Conservation (phyloP, 768 basidiomycete species). For the Kwoniella dendrophila region DNA sequence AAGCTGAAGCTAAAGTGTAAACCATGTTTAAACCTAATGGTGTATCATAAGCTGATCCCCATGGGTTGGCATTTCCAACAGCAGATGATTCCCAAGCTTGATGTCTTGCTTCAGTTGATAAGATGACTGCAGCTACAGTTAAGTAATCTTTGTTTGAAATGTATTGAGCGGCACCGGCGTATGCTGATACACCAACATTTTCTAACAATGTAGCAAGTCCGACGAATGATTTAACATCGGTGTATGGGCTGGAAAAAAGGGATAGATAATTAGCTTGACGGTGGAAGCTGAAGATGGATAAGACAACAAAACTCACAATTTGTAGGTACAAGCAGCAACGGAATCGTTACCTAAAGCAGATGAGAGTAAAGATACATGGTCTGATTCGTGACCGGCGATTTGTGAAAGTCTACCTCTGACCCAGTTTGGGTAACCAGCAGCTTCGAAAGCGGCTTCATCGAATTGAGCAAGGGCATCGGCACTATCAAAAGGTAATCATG, state of each 20-base stretch:
- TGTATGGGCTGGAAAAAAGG: slow-evolving; percentile 56
- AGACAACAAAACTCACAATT: slow-evolving; percentile 56
- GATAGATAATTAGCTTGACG: background rate
- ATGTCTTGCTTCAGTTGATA: slow-evolving; percentile 67
- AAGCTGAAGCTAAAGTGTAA: slow-evolving; percentile 60
- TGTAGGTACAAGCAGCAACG: slow-evolving; percentile 64
- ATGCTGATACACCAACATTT: slow-evolving; percentile 64
- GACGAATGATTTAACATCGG: slow-evolving; percentile 61
- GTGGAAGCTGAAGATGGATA: background rate
- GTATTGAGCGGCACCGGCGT: slow-evolving; percentile 63
- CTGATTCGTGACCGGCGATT: slow-evolving; percentile 63
- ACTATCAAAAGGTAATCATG: slow-evolving; percentile 12
- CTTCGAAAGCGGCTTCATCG: slow-evolving; percentile 59
- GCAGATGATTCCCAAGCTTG: slow-evolving; percentile 65
- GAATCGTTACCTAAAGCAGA: slow-evolving; percentile 59
- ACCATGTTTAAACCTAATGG: slow-evolving; percentile 59
- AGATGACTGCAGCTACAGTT: slow-evolving; percentile 64
- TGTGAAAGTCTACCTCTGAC: slow-evolving; percentile 61
- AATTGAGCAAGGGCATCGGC: slow-evolving; percentile 60
- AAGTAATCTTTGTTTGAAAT: slow-evolving; percentile 60
- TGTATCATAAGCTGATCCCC: slow-evolving; percentile 62
- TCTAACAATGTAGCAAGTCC: slow-evolving; percentile 63
- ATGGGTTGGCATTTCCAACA: slow-evolving; percentile 60
- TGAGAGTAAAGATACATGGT: slow-evolving; percentile 65
- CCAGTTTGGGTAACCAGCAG: slow-evolving; percentile 59